A percentile compares a stretch with the other conserved stretches of the same genome.
phyloP scores from a whole-genome alignment of 2,329 filamentous ascomycete species.

The Torrubiella hemipterigena region DNA sequence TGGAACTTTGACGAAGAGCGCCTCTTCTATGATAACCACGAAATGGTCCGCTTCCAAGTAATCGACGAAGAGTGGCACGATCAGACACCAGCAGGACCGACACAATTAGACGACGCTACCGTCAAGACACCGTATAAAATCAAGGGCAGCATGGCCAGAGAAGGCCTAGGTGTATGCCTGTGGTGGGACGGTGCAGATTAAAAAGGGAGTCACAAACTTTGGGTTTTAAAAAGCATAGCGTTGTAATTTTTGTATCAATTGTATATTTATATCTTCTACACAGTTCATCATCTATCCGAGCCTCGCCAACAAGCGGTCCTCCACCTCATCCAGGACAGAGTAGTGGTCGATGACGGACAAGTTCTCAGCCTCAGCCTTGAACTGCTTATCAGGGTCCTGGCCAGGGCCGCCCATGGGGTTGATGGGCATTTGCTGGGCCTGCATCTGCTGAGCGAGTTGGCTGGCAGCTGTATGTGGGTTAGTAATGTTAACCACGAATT shows the following conservation, averaged over 20 bases:
- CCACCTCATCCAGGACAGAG: conserved; percentile 79
- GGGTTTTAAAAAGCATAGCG: conserved; percentile 7
- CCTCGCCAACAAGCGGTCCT: conserved; percentile 64
- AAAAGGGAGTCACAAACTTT: conserved; percentile 8
- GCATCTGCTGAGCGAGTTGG: conserved; percentile 87
- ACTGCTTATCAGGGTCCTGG: conserved; percentile 91
- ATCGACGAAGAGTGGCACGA: conserved; percentile 87
- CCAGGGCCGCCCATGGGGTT: conserved; percentile 71
- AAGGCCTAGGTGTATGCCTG: conserved; percentile 48
- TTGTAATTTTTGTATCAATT: conserved; percentile 2
- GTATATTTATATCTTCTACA: not conserved
- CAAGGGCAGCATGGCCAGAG: conserved; percentile 50
- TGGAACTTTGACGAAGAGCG: conserved; percentile 66
- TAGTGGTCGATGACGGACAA: conserved; percentile 89
- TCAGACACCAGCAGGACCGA: conserved; percentile 60
- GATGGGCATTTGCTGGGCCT: conserved; percentile 40
- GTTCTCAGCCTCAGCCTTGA: conserved; percentile 86
- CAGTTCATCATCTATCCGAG: conserved; percentile 19
- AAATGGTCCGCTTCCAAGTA: conserved; percentile 77
- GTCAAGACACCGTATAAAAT: conserved; percentile 63
- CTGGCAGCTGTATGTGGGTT: conserved; percentile 54
- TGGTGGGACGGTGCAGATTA: conserved; percentile 43
- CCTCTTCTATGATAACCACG: conserved; percentile 81
- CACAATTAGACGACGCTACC: conserved; percentile 46
- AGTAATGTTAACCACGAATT: conserved; percentile 4